Conservation (phyloP, 1,284 basidiomycete species). For the Marasmius tenuissimus region DNA sequence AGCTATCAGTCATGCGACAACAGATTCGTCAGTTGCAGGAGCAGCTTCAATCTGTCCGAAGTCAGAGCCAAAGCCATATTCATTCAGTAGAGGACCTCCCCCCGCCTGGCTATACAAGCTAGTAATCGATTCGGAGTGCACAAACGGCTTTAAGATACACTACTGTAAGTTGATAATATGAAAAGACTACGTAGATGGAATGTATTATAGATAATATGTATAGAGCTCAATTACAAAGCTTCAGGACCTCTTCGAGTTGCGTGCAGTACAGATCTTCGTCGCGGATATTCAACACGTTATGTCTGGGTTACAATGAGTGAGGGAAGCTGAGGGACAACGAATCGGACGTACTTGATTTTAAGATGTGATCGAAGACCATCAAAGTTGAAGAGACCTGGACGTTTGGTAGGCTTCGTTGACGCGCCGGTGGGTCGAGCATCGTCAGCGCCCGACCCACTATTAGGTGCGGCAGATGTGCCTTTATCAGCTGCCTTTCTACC, state of each 20-base stretch:
- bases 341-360: constrained; percentile 50
- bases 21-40: no score
- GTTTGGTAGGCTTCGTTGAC: constrained; percentile 5
- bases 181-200: no score
- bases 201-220: no score
- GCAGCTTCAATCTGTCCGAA: no score
- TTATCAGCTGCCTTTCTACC: constrained; percentile 4
- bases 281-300: constrained; percentile 36
- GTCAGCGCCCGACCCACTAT: constrained; percentile 8
- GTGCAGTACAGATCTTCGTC: constrained; percentile 41
- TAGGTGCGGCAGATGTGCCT: not conserved
- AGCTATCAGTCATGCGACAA: no score
- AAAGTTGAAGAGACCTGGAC: constrained; percentile 39
- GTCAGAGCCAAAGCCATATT: no score
- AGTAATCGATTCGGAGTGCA: no score
- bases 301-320: constrained; percentile 28
- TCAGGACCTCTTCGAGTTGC: not conserved
- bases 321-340: not conserved
- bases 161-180: no score
- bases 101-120: no score
- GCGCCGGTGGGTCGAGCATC: not conserved
- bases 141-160: no score
- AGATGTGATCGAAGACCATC: constrained; percentile 60
- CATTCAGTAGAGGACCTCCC: no score
- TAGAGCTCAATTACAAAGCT: not conserved